Percentiles rank a stretch among this genome's conserved stretches.
phyloP scores from a whole-genome alignment of 495 filamentous ascomycete species.

The Aspergillus sparsus region DNA sequence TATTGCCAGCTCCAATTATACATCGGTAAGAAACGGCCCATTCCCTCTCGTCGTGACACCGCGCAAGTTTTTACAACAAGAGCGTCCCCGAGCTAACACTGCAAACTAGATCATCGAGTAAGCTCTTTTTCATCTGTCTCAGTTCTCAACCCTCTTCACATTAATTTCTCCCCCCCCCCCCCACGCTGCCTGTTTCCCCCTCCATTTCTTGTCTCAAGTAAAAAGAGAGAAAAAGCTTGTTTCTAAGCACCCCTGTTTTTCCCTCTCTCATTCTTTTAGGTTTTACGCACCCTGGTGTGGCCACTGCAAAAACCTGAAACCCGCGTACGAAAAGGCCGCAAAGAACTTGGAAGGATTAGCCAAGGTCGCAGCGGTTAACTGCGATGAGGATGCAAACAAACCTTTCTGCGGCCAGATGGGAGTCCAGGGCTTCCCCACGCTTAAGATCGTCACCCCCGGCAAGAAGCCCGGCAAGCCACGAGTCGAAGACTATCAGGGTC shows the following conservation, averaged over 20 bases:
- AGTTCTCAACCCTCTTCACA: conserved; percentile 21
- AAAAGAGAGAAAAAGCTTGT: background rate
- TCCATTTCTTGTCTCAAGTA: too few relatives aligned
- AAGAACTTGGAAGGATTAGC: conserved; percentile 84
- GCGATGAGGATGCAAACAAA: conserved; percentile 94
- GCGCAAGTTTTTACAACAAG: conserved; percentile 4
- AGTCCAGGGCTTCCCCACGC: conserved; percentile 91
- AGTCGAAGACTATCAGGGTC: conserved; percentile 91
- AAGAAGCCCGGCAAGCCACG: conserved; percentile 80
- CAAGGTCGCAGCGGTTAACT: conserved; percentile 93
- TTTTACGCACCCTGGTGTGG: conserved; percentile 98
- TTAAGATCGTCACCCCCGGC: conserved; percentile 88
- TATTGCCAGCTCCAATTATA: conserved; percentile 86
- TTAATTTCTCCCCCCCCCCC: too few relatives aligned
- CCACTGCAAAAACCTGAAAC: conserved; percentile 93
- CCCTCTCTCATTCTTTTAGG: conserved; percentile 45
- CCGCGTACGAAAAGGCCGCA: conserved; percentile 92
- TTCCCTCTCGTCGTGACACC: background rate
- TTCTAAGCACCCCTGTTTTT: conserved; percentile 16
- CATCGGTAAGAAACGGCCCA: conserved; percentile 65
- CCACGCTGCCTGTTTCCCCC: too few relatives aligned
- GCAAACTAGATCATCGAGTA: conserved; percentile 65
- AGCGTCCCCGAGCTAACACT: conserved; percentile 23
- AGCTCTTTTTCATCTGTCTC: conserved; percentile 34
- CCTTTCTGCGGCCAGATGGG: conserved; percentile 83